These are phyloP conservation scores for Exsudoporus frostii DNA, from an alignment of 768 basidiomycete genomes.

Conservation along the genomic window DNA sequence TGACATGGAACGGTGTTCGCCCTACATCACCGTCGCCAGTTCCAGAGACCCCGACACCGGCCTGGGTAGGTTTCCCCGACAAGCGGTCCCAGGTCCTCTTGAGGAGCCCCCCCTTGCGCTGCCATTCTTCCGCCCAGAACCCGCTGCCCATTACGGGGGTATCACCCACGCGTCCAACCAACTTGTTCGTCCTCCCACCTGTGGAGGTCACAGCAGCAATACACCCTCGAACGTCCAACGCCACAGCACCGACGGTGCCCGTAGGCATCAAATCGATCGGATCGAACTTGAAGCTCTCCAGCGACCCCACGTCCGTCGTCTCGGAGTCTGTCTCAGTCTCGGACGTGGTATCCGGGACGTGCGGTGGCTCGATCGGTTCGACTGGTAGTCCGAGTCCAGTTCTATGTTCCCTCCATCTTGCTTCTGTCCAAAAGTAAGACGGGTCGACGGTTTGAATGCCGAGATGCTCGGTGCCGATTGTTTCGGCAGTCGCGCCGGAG, in stretches of 20 bases:
- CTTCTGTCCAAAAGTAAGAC: slow-evolving; percentile 75
- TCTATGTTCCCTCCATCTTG: slow-evolving; percentile 75
- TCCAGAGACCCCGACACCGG: slow-evolving; percentile 72
- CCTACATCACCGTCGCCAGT: slow-evolving; percentile 84
- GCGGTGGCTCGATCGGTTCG: slow-evolving; percentile 45
- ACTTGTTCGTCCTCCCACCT: slow-evolving; percentile 80
- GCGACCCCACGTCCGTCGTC: slow-evolving; percentile 17
- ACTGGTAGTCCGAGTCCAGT: slow-evolving; percentile 72
- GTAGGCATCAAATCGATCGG: slow-evolving; percentile 59
- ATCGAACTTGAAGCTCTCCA: slow-evolving; percentile 12
- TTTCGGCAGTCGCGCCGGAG: slow-evolving; percentile 63
- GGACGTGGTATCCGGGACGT: slow-evolving; percentile 13
- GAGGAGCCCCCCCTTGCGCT: slow-evolving; percentile 28
- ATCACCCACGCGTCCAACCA: slow-evolving; percentile 80
- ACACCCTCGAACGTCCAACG: slow-evolving; percentile 70
- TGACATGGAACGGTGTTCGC: slow-evolving; percentile 3
- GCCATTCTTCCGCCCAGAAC: slow-evolving; percentile 86
- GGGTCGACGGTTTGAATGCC: slow-evolving; percentile 63
- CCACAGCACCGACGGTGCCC: slow-evolving; percentile 85
- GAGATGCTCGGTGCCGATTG: slow-evolving; percentile 47
- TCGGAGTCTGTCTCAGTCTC: slow-evolving; percentile 16
- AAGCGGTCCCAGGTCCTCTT: slow-evolving; percentile 41
- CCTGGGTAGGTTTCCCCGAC: slow-evolving; percentile 29
- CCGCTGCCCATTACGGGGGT: slow-evolving; percentile 77
- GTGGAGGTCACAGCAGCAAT: slow-evolving; percentile 75